Evolutionary conservation across 305 asterid genomes (phyloP).

Genomic region (Ilex paraguariensis): DNA sequence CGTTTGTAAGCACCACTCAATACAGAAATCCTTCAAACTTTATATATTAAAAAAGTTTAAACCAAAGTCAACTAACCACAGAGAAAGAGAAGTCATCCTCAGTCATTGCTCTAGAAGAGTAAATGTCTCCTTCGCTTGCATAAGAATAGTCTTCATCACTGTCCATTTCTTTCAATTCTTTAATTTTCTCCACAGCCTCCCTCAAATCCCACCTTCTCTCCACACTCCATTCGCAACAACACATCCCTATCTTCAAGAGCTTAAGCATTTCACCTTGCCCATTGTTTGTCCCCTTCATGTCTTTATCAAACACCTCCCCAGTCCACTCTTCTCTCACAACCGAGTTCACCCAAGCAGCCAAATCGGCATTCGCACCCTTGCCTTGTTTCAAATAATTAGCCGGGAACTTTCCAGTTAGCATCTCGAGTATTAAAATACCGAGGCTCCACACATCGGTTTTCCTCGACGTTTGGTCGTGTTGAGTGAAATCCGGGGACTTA

Average conservation of each 20-base stretch:
- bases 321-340: slow-evolving; percentile 68
- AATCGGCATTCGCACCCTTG: slow-evolving; percentile 36
- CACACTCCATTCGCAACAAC: slow-evolving; percentile 49
- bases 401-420: slow-evolving; percentile 54
- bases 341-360: slow-evolving; percentile 61
- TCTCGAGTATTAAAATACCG: slow-evolving; percentile 56
- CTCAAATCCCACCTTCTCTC: slow-evolving; percentile 42
- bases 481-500: slow-evolving; percentile 52
- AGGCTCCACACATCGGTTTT: slow-evolving; percentile 70
- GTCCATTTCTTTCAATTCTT: slow-evolving; percentile 44
- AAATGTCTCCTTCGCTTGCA: slow-evolving; percentile 34
- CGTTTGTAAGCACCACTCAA: too few species aligned
- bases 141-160: slow-evolving; percentile 30
- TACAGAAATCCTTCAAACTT: too few species aligned
- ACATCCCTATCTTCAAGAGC: slow-evolving; percentile 56
- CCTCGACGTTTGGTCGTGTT: slow-evolving; percentile 19
- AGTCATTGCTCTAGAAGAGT: slow-evolving; percentile 26
- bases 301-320: slow-evolving; percentile 61
- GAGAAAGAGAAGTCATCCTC: slow-evolving; percentile 43
- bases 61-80: background rate
- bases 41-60: too few species aligned
- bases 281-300: slow-evolving; percentile 24
- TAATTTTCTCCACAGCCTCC: slow-evolving; percentile 43
- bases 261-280: slow-evolving; percentile 51
- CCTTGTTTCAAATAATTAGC: slow-evolving; percentile 51